These are phyloP conservation scores for Kwoniella heveanensis DNA, from an alignment of 768 basidiomycete species.

Conservation along the genomic window DNA sequence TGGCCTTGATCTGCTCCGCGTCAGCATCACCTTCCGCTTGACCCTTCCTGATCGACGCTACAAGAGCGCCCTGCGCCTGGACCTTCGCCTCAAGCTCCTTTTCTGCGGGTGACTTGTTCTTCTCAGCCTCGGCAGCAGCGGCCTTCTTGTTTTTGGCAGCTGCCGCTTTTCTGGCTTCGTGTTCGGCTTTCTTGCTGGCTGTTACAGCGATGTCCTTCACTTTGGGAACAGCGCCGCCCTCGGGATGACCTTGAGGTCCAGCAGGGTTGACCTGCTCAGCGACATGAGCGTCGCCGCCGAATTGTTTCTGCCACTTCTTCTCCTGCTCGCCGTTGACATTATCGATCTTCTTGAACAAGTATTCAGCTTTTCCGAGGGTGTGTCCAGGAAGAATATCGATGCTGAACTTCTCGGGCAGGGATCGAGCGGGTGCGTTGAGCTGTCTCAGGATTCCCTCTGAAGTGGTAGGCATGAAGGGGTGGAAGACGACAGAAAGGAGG, in stretches of 20 bases:
- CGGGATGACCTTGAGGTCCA: constrained; percentile 57
- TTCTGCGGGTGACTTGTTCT: constrained; percentile 69
- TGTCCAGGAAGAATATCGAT: constrained; percentile 88
- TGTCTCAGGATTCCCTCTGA: constrained; percentile 78
- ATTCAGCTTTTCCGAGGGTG: constrained; percentile 76
- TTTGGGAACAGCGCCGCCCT: constrained; percentile 57
- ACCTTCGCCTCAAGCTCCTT: constrained; percentile 74
- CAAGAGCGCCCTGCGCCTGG: constrained; percentile 71
- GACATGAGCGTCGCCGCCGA: constrained; percentile 64
- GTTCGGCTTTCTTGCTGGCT: constrained; percentile 47
- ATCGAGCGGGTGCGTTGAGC: constrained; percentile 82
- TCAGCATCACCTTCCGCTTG: constrained; percentile 57
- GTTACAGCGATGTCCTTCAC: constrained; percentile 44
- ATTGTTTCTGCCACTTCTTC: constrained; percentile 75
- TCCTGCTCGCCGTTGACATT: constrained; percentile 61
- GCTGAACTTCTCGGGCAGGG: constrained; percentile 69
- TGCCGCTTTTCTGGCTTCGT: constrained; percentile 58
- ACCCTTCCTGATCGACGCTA: constrained; percentile 66
- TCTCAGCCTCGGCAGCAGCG: constrained; percentile 54
- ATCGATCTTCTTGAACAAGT: constrained; percentile 92
- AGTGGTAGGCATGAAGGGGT: constrained; percentile 96
- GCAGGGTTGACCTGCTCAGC: constrained; percentile 42
- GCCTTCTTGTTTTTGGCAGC: constrained; percentile 59
- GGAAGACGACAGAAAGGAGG: constrained; percentile 75
- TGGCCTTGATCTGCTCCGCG: constrained; percentile 36